Percentiles rank a stretch among this genome's conserved stretches.
These are phyloP conservation scores for Abrus precatorius DNA, from an alignment of 306 rosid genomes.

Conservation along the genomic window DNA sequence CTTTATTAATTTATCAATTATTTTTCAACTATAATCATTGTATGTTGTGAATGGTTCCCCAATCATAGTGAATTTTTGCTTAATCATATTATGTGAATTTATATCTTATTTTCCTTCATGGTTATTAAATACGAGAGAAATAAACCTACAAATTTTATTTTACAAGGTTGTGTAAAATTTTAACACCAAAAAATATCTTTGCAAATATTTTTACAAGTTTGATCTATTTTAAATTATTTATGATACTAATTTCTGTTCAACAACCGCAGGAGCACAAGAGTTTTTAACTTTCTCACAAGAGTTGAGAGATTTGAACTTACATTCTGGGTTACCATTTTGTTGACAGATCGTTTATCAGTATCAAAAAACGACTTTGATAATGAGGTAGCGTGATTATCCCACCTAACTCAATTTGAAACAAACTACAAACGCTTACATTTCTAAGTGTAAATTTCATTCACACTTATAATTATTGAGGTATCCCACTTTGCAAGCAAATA, in stretches of 20 bases:
- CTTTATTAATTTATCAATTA: background rate
- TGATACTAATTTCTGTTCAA: no score
- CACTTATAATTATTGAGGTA: no score
- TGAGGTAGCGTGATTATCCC: background rate
- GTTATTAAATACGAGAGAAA: background rate
- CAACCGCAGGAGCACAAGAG: no score
- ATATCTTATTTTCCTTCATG: background rate
- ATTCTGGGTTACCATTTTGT: background rate
- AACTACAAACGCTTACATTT: background rate
- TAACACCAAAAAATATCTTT: background rate
- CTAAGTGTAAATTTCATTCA: background rate
- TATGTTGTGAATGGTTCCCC: background rate
- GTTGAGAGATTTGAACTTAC: no score
- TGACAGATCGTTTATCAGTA: background rate
- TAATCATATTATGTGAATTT: background rate
- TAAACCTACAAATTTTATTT: background rate
- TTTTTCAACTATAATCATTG: background rate
- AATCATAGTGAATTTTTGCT: background rate
- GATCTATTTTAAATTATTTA: background rate
- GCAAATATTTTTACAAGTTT: background rate
- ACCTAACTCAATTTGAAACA: constrained; percentile 26
- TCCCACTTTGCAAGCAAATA: constrained; percentile 27
- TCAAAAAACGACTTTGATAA: background rate
- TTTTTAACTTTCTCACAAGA: no score
- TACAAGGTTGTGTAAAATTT: no score